Conservation (phyloP, 371 early-diverging fungal species). For the Gilbertella persicaria region DNA sequence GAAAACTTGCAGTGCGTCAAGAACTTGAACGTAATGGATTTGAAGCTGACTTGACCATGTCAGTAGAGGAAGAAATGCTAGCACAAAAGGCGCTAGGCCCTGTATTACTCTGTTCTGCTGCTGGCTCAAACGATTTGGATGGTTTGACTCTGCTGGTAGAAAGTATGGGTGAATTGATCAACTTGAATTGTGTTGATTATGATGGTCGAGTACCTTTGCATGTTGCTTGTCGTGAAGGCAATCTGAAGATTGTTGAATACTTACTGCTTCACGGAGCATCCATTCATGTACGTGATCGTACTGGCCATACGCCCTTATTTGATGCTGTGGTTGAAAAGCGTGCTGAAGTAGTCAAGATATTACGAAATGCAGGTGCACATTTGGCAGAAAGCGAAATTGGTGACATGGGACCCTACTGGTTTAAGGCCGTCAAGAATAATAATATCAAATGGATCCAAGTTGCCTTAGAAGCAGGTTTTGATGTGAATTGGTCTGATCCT, state of each 20-base stretch:
- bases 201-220: constrained; percentile 86
- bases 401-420: constrained; percentile 58
- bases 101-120: constrained; percentile 86
- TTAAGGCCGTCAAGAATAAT: constrained; percentile 40
- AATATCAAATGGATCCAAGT: constrained; percentile 38
- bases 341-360: constrained; percentile 62
- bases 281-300: constrained; percentile 90
- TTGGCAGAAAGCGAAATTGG: constrained; percentile 78
- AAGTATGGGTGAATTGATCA: constrained; percentile 54
- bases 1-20: constrained; percentile 22
- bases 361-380: constrained; percentile 88
- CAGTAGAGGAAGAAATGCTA: constrained; percentile 61
- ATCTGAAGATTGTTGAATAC: constrained; percentile 70
- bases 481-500: constrained; percentile 48
- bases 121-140: constrained; percentile 81
- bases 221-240: constrained; percentile 83
- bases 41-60: constrained; percentile 25
- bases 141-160: constrained; percentile 70
- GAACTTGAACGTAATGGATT: constrained; percentile 5
- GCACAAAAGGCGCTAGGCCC: constrained; percentile 83
- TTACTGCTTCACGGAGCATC: constrained; percentile 85
- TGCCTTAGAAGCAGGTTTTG: constrained; percentile 42
- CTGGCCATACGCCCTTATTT: constrained; percentile 89
- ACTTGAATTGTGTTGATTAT: constrained; percentile 84
- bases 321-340: constrained; percentile 73